Percentiles rank a stretch among this genome's conserved stretches.
phyloP scores from a whole-genome alignment of 2,329 filamentous ascomycete genomes.

The Aspergillus latus region DNA sequence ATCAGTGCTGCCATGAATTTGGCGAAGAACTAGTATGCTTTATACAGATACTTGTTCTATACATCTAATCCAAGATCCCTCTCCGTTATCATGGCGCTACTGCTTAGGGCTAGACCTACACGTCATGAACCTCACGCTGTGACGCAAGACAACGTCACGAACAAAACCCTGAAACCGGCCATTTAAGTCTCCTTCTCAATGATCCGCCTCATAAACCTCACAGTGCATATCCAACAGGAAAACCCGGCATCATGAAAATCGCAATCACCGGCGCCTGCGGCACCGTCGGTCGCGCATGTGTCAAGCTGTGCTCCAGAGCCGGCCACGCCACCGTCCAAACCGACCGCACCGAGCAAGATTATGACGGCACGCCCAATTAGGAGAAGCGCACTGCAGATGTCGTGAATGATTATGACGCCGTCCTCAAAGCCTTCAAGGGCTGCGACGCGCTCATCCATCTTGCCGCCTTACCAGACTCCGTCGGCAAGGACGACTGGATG shows the following conservation, averaged over 20 bases:
- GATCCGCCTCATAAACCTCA: neutral
- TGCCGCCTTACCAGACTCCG: conserved; percentile 39
- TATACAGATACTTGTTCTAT: no score
- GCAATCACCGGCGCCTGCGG: conserved; percentile 40
- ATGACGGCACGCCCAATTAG: conserved; percentile 32
- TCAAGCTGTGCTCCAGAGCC: conserved; percentile 29
- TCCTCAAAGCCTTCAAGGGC: conserved; percentile 33
- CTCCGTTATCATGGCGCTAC: no score
- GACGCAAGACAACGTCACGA: neutral
- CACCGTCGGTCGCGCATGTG: conserved; percentile 31
- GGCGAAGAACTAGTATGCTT: no score
- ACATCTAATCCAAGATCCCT: no score
- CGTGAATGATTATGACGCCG: conserved; percentile 34
- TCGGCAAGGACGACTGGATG: conserved; percentile 31
- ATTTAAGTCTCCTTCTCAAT: neutral
- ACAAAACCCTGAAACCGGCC: neutral
- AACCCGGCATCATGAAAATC: neutral
- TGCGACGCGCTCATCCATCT: conserved; percentile 43
- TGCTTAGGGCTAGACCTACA: neutral
- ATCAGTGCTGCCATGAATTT: no score
- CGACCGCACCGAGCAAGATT: conserved; percentile 30
- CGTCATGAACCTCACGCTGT: neutral
- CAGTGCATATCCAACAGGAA: neutral
- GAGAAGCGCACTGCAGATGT: conserved; percentile 37
- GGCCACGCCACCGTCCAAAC: conserved; percentile 7